Evolutionary conservation across 192 early-diverging fungal species (phyloP), one percentile per base, ranked within the genome.

Genomic region (Mortierella claussenii): DNA sequence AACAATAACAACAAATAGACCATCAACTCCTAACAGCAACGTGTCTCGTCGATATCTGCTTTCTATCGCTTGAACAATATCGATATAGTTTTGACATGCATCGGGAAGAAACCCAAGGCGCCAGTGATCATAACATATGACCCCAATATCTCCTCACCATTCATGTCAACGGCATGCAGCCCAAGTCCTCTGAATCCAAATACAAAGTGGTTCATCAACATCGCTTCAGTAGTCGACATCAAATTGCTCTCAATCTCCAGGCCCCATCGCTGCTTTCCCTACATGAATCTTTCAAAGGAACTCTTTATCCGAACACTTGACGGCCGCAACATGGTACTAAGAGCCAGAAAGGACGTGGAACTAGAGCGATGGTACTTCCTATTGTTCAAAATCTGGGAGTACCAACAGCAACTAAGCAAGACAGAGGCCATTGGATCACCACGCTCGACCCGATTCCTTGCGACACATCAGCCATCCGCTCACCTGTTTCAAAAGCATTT

Each of bases 311-410:
- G 51, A 26, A 64, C 69, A 12, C 40, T 13, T 18, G 69, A 71
- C 44, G 69, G 69, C 7, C 52, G 55, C 43, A 60, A 31, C 26
- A 45, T 56, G 12, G 31, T 43, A 11, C 34, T 71, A n/a, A 43
- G 69, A 6, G 69, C 69, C 37, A 71, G 50, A 23, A 71, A 71
- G 40, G 69, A 58, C 30, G 45, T 48, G 20, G 69, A 71, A 21
- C 53, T 71, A 15, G 69, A 71, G 21, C 69, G 69, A 0, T 71
- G 69, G 69, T 64, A 71, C 47, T 71, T 71, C 60, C 45, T 64
- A 0, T 26, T 71, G 2, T 58, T 37, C 34, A 71, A 71, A 33
- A 44, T 71, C 23, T 71, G 69, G 69, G 60, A 57, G 17, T 44
- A 49, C 18, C 60, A 58, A n/a, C 54, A 57, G 18, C 52, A 44